Evolutionary conservation across 139 green algal species (phyloP).

Genomic region (Prasinococcaceae sp.): DNA sequence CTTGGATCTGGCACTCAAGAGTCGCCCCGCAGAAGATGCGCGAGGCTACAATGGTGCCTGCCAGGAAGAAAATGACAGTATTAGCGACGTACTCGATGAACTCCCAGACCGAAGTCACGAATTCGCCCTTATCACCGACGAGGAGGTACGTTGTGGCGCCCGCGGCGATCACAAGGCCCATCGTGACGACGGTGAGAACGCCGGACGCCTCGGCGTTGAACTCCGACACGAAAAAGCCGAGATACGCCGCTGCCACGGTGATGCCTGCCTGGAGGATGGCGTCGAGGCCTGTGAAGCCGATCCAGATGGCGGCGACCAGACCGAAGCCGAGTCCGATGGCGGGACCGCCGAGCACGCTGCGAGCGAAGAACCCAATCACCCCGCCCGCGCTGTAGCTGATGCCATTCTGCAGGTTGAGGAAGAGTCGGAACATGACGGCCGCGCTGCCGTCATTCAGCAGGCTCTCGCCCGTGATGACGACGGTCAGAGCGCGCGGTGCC

Average conservation of each 20-base stretch:
- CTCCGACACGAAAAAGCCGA: conserved; percentile 16
- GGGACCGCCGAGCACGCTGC: background rate
- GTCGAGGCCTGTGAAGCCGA: background rate
- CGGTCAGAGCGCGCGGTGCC: conserved; percentile 33
- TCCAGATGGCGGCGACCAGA: background rate
- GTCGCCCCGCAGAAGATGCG: background rate
- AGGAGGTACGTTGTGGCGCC: too few relatives aligned
- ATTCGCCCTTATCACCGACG: too few relatives aligned
- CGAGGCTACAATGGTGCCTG: background rate
- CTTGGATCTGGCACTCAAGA: background rate
- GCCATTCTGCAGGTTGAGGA: too few relatives aligned
- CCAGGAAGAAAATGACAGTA: conserved; percentile 5
- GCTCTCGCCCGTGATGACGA: conserved; percentile 52
- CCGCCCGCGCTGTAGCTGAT: background rate
- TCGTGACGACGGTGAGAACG: conserved; percentile 15
- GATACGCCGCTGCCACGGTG: conserved; percentile 4
- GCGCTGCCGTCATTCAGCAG: conserved; percentile 69
- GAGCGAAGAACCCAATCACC: background rate
- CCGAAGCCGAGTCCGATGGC: background rate
- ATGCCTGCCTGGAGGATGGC: background rate
- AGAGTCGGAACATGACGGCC: too few relatives aligned
- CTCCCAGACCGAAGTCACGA: background rate
- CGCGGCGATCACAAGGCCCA: too few relatives aligned
- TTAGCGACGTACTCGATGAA: conserved; percentile 1
- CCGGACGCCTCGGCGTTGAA: background rate